These are phyloP conservation scores for Globisporangium iwayamae DNA, from an alignment of 352 stramenopile species.

Conservation along the genomic window DNA sequence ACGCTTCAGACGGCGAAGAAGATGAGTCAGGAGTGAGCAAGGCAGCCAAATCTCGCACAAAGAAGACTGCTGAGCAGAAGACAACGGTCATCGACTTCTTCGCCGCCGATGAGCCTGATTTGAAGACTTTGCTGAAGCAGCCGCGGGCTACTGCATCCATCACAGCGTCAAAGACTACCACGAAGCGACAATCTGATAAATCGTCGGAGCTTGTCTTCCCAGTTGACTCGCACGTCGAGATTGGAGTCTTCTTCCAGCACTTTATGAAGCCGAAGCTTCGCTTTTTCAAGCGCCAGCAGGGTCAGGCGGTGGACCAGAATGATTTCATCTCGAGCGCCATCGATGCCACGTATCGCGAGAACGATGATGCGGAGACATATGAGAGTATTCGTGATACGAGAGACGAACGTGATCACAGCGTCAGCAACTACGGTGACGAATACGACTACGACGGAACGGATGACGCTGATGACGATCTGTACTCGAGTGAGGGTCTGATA, in stretches of 20 bases:
- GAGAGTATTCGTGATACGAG: slow-evolving; percentile 1
- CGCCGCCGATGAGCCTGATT: slow-evolving; percentile 34
- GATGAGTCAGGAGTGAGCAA: slow-evolving; percentile 29
- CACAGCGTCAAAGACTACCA: slow-evolving; percentile 43
- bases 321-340: slow-evolving; percentile 19
- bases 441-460: slow-evolving; percentile 34
- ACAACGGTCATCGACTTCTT: slow-evolving; percentile 56
- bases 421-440: slow-evolving; percentile 18
- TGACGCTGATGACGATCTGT: slow-evolving; percentile 30
- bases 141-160: slow-evolving; percentile 33
- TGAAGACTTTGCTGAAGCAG: slow-evolving; percentile 40
- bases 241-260: slow-evolving; percentile 66
- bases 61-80: slow-evolving; percentile 37
- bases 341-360: slow-evolving; percentile 19
- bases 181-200: slow-evolving; percentile 51
- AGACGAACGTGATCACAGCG: slow-evolving; percentile 6
- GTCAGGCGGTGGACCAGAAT: slow-evolving; percentile 4
- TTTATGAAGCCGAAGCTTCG: slow-evolving; percentile 74
- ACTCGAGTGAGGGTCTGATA: slow-evolving; percentile 62
- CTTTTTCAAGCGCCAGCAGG: slow-evolving; percentile 45
- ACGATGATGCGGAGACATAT: slow-evolving; percentile 13
- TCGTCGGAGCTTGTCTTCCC: slow-evolving; percentile 66
- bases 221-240: slow-evolving; percentile 71
- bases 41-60: slow-evolving; percentile 18
- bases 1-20: slow-evolving; percentile 28